Conservation (phyloP, 768 basidiomycete species). For the Hydnomerulius pinastri region DNA sequence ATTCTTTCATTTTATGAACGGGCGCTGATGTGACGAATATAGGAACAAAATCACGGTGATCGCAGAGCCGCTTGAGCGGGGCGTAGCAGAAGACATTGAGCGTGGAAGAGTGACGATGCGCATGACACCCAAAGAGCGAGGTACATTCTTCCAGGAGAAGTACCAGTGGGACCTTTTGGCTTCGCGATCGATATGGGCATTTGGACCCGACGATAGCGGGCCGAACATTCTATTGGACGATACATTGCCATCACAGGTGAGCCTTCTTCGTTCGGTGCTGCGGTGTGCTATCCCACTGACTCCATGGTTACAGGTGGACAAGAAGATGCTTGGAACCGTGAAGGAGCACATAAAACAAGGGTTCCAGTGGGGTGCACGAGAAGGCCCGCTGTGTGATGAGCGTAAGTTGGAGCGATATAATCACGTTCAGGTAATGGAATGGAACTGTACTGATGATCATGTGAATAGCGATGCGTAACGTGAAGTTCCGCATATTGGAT, state of each 20-base stretch:
- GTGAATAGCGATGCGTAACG: slow-evolving; percentile 88
- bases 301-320: slow-evolving; percentile 67
- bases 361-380: slow-evolving; percentile 98
- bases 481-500: slow-evolving; percentile 95
- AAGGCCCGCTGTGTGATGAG: slow-evolving; percentile 97
- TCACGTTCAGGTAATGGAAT: not conserved
- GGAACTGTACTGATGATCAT: not conserved
- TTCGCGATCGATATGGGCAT: slow-evolving; percentile 98
- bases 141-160: slow-evolving; percentile 94
- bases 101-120: slow-evolving; percentile 90
- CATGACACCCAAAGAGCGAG: slow-evolving; percentile 93
- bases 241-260: slow-evolving; percentile 89
- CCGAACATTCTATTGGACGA: slow-evolving; percentile 95
- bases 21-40: slow-evolving; percentile 13
- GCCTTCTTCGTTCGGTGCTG: slow-evolving; percentile 8
- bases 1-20: slow-evolving; percentile 8
- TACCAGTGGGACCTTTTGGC: slow-evolving; percentile 99
- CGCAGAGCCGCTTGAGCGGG: slow-evolving; percentile 94
- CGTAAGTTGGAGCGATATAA: slow-evolving; percentile 61
- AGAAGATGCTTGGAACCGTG: slow-evolving; percentile 85
- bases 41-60: slow-evolving; percentile 99
- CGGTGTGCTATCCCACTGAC: not conserved
- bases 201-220: slow-evolving; percentile 95
- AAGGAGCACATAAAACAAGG: slow-evolving; percentile 98
- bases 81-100: slow-evolving; percentile 96